A percentile compares a stretch with the other conserved stretches of the same genome.
These are phyloP conservation scores for Blastobotrys persicus DNA, from an alignment of 1,139 yeast species.

Conservation along the genomic window DNA sequence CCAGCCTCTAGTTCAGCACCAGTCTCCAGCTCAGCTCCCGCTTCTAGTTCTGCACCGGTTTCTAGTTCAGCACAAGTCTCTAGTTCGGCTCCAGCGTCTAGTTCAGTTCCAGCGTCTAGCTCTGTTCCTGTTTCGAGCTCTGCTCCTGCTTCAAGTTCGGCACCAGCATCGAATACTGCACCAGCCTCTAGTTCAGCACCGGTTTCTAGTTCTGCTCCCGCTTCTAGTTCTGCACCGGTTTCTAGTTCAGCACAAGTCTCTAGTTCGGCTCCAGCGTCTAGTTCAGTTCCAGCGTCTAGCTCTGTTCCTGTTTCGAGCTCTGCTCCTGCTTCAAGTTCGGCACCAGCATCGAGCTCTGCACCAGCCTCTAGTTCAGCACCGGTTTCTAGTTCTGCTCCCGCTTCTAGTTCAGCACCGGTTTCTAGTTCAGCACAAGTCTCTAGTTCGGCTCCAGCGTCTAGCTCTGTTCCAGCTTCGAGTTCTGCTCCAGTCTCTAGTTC, in stretches of 20 bases:
- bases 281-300: neutral
- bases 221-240: neutral
- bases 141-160: neutral
- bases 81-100: neutral
- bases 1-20: too few species aligned
- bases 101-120: neutral
- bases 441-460: neutral
- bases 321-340: neutral
- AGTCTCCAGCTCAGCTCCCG: neutral
- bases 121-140: neutral
- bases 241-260: neutral
- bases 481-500: neutral
- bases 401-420: neutral
- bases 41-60: constrained; percentile 3
- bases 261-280: neutral
- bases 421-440: neutral
- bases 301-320: too few species aligned
- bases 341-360: neutral
- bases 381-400: neutral
- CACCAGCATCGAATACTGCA: neutral
- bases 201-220: neutral
- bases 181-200: neutral
- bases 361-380: neutral
- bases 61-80: constrained; percentile 1
- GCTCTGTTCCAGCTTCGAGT: neutral